phyloP scores from a whole-genome alignment of 768 basidiomycete species.

The Phylloporus scabripes region DNA sequence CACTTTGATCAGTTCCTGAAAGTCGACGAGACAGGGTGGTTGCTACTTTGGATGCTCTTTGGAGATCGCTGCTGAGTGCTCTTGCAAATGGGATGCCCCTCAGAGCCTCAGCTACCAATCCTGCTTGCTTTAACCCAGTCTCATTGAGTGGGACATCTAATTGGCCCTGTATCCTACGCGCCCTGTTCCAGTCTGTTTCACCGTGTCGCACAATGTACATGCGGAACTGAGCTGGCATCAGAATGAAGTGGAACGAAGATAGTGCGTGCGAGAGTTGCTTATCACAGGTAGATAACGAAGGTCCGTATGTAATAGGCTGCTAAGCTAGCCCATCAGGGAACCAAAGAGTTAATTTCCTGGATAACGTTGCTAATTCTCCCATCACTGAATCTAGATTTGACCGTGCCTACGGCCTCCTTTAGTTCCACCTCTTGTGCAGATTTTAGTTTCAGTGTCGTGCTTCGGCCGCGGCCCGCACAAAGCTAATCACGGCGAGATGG shows the following conservation, averaged over 20 bases:
- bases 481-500: slow-evolving; percentile 35
- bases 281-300: neutral
- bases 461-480: slow-evolving; percentile 40
- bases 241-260: neutral
- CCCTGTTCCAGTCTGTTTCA: slow-evolving; percentile 66
- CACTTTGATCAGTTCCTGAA: neutral
- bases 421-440: slow-evolving; percentile 39
- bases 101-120: slow-evolving; percentile 48
- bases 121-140: slow-evolving; percentile 55
- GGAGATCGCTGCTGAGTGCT: slow-evolving; percentile 70
- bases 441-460: slow-evolving; percentile 28
- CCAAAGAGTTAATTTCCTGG: slow-evolving; percentile 43
- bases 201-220: slow-evolving; percentile 73
- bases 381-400: slow-evolving; percentile 51
- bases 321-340: slow-evolving; percentile 19
- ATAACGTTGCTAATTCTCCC: slow-evolving; percentile 49
- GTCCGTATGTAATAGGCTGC: neutral
- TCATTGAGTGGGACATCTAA: slow-evolving; percentile 63
- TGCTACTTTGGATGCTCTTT: slow-evolving; percentile 57
- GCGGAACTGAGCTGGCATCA: slow-evolving; percentile 34
- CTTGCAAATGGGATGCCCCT: slow-evolving; percentile 48
- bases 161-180: slow-evolving; percentile 69
- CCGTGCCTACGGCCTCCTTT: slow-evolving; percentile 33
- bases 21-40: slow-evolving; percentile 1
- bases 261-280: neutral